Evolutionary conservation across 345 rosid genomes (phyloP).

Genomic region (Combretum micranthum): DNA sequence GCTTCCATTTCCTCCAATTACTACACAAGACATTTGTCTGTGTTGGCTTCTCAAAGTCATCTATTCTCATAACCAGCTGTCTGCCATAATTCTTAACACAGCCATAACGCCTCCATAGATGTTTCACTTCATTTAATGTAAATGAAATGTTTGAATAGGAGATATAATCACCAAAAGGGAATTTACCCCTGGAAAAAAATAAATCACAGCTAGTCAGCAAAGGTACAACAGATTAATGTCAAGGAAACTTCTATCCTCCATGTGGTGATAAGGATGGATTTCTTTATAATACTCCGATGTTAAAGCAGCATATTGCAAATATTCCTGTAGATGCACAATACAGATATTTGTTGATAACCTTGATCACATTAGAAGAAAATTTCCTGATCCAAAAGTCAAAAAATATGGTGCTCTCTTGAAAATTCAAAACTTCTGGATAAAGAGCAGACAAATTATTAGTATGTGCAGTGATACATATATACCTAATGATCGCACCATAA

Average conservation of each 20-base stretch:
- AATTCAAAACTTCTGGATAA: too few species aligned
- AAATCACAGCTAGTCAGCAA: constrained; percentile 18
- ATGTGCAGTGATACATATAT: too few species aligned
- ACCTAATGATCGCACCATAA: too few species aligned
- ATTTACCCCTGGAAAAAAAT: constrained; percentile 57
- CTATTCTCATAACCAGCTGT: constrained; percentile 74
- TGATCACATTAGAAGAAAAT: too few species aligned
- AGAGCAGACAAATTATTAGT: too few species aligned
- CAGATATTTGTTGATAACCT: too few species aligned
- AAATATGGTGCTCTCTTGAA: too few species aligned
- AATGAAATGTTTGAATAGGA: constrained; percentile 66
- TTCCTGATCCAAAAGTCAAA: too few species aligned
- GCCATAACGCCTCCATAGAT: constrained; percentile 76
- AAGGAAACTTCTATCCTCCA: background rate
- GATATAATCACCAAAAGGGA: constrained; percentile 89
- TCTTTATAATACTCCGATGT: too few species aligned
- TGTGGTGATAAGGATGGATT: too few species aligned
- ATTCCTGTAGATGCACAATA: too few species aligned
- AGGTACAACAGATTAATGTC: background rate
- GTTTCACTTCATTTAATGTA: constrained; percentile 79
- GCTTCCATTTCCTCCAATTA: constrained; percentile 84
- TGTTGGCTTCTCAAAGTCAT: constrained; percentile 87
- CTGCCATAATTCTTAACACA: constrained; percentile 54
- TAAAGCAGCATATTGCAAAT: too few species aligned
- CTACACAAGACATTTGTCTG: constrained; percentile 74